Evolutionary conservation across 805 yeast genomes (phyloP).

Genomic region (Cyberlindnera amylophila): DNA sequence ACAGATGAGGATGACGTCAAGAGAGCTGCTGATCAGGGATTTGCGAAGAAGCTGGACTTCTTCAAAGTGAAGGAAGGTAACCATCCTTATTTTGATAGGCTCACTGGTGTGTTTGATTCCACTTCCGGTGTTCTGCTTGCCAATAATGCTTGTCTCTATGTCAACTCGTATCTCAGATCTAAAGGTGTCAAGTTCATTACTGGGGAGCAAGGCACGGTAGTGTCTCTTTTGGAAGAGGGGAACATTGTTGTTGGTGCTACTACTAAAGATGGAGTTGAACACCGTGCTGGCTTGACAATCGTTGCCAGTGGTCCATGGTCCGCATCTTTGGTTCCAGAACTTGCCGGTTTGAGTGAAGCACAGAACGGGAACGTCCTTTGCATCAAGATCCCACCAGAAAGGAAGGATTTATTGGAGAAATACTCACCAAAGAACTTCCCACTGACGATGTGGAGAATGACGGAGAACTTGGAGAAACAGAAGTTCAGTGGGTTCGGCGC

Average conservation of each 20-base stretch:
- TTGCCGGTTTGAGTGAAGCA: slow-evolving; percentile 35
- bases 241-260: slow-evolving; percentile 17
- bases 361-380: slow-evolving; percentile 33
- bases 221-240: slow-evolving; percentile 19
- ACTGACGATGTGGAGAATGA: slow-evolving; percentile 31
- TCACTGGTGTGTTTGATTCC: slow-evolving; percentile 23
- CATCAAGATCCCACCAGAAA: slow-evolving; percentile 32
- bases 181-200: slow-evolving; percentile 33
- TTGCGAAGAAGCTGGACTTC: slow-evolving; percentile 22
- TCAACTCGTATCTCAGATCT: slow-evolving; percentile 22
- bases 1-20: slow-evolving; percentile 26
- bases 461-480: slow-evolving; percentile 29
- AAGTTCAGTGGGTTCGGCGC: slow-evolving; percentile 30
- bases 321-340: slow-evolving; percentile 15
- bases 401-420: slow-evolving; percentile 31
- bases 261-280: slow-evolving; percentile 26
- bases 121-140: slow-evolving; percentile 33
- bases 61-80: slow-evolving; percentile 15
- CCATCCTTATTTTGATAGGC: slow-evolving; percentile 17
- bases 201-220: slow-evolving; percentile 29
- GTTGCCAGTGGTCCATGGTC: slow-evolving; percentile 23
- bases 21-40: slow-evolving; percentile 30
- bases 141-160: slow-evolving; percentile 29
- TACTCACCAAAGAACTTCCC: slow-evolving; percentile 32
- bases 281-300: slow-evolving; percentile 16